Percentiles rank a stretch among this genome's conserved stretches.
Conservation (phyloP, 1,139 yeast genomes). For the Cylindricascospora bacillispora region DNA sequence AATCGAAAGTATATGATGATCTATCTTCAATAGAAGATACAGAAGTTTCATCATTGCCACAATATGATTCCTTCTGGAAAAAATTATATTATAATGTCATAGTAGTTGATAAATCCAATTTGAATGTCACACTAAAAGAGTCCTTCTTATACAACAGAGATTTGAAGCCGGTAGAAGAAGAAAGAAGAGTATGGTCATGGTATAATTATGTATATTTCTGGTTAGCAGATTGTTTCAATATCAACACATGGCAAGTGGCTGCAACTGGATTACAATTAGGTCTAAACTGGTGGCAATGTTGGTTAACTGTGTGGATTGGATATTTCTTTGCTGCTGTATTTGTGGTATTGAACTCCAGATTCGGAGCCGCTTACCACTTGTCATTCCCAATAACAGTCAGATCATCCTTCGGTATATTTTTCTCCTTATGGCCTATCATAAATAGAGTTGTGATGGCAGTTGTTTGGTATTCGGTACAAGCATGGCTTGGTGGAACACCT, state of each 20-base stretch:
- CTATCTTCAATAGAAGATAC: slow-evolving; percentile 5
- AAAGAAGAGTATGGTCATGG: slow-evolving; percentile 70
- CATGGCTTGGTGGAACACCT: slow-evolving; percentile 74
- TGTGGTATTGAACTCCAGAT: slow-evolving; percentile 51
- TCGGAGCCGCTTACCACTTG: slow-evolving; percentile 63
- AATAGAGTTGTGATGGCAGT: slow-evolving; percentile 75
- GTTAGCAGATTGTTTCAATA: slow-evolving; percentile 79
- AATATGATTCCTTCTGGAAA: slow-evolving; percentile 9
- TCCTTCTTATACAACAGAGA: slow-evolving; percentile 60
- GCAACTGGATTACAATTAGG: slow-evolving; percentile 68
- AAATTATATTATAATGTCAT: slow-evolving; percentile 12
- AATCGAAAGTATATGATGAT: slow-evolving; percentile 2
- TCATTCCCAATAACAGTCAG: slow-evolving; percentile 70
- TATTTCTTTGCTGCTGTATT: slow-evolving; percentile 48
- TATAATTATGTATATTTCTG: slow-evolving; percentile 66
- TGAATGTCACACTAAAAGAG: slow-evolving; percentile 26
- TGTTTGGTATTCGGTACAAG: slow-evolving; percentile 77
- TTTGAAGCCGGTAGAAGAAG: slow-evolving; percentile 54
- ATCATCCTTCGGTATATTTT: slow-evolving; percentile 65
- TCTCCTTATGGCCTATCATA: slow-evolving; percentile 67
- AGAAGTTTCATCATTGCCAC: too few relatives aligned
- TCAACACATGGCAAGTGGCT: slow-evolving; percentile 86
- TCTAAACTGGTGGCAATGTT: slow-evolving; percentile 79
- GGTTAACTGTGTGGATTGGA: slow-evolving; percentile 77
- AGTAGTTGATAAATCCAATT: slow-evolving; percentile 17